These are phyloP conservation scores for Clonostachys solani DNA, from an alignment of 2,329 filamentous ascomycete species.

Conservation along the genomic window DNA sequence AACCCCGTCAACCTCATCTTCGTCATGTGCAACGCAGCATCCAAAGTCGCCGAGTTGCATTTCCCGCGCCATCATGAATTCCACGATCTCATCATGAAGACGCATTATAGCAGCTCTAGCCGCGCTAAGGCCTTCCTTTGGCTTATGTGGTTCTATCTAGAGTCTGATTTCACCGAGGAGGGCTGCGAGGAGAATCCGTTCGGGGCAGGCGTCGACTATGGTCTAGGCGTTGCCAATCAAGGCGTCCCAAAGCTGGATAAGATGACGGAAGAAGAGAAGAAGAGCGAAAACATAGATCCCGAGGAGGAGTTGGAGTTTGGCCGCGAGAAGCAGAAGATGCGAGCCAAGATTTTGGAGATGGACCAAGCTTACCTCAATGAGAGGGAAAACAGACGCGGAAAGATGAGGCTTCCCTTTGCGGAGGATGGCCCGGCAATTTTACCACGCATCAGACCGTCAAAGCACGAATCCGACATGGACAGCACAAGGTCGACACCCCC, in stretches of 20 bases:
- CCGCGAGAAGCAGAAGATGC: conserved; percentile 67
- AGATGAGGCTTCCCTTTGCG: conserved; percentile 27
- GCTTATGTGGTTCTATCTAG: conserved; percentile 99
- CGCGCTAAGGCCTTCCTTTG: conserved; percentile 88
- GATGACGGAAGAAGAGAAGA: conserved; percentile 62
- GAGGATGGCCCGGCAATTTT: conserved; percentile 55
- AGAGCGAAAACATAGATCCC: conserved; percentile 62
- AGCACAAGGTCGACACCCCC: conserved; percentile 38
- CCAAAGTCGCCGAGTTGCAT: conserved; percentile 89
- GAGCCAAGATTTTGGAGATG: conserved; percentile 69
- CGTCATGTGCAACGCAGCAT: conserved; percentile 82
- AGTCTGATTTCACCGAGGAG: conserved; percentile 89
- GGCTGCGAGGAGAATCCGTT: conserved; percentile 90
- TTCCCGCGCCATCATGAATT: conserved; percentile 85
- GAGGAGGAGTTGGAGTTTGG: conserved; percentile 67
- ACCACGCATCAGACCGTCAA: conserved; percentile 59
- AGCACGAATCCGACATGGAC: conserved; percentile 48
- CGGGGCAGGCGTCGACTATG: conserved; percentile 65
- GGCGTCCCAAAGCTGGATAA: conserved; percentile 64
- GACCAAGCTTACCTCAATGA: conserved; percentile 67
- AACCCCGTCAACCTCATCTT: conserved; percentile 98
- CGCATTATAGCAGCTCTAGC: conserved; percentile 74
- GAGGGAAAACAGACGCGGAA: conserved; percentile 53
- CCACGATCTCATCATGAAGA: conserved; percentile 93
- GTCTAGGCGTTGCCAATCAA: conserved; percentile 60